Percentiles rank a stretch among this genome's conserved stretches.
Conservation (phyloP, 768 basidiomycete species). For the Pholiota conissans region DNA sequence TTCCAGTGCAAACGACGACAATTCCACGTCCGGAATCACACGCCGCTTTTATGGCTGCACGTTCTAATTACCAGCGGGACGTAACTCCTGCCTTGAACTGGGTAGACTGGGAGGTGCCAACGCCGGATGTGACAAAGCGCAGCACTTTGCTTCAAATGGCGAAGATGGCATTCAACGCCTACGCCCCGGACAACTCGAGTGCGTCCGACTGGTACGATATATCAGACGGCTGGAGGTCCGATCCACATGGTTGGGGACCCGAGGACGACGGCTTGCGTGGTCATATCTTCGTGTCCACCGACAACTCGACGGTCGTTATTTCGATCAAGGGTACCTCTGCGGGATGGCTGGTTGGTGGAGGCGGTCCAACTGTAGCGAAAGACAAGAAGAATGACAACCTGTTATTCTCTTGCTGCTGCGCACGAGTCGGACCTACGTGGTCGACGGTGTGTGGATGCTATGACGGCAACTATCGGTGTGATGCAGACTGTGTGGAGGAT, state of each 20-base stretch:
- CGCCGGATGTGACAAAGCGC: constrained; percentile 73
- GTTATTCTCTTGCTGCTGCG: constrained; percentile 96
- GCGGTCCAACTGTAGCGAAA: constrained; percentile 81
- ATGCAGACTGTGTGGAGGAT: constrained; percentile 76
- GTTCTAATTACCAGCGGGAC: constrained; percentile 32
- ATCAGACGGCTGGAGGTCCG: constrained; percentile 51
- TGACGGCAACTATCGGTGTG: constrained; percentile 72
- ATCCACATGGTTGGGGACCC: constrained; percentile 89
- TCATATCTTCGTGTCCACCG: constrained; percentile 82
- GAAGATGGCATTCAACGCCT: constrained; percentile 90
- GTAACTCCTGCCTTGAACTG: constrained; percentile 48
- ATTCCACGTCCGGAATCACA: constrained; percentile 50
- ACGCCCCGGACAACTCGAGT: constrained; percentile 46
- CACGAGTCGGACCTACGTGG: constrained; percentile 94
- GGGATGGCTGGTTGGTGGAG: constrained; percentile 61
- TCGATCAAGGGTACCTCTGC: constrained; percentile 94
- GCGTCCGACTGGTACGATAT: constrained; percentile 70
- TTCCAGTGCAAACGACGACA: constrained; percentile 38
- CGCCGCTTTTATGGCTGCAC: constrained; percentile 35
- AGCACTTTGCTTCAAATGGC: constrained; percentile 75
- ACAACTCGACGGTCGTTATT: constrained; percentile 85
- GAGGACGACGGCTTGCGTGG: constrained; percentile 90
- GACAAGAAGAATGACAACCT: constrained; percentile 96
- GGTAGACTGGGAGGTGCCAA: constrained; percentile 61
- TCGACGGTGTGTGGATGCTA: constrained; percentile 89